Evolutionary conservation across 805 yeast species (phyloP), one percentile per base, ranked within the genome.

Genomic region (Hyphopichia homilentoma): DNA sequence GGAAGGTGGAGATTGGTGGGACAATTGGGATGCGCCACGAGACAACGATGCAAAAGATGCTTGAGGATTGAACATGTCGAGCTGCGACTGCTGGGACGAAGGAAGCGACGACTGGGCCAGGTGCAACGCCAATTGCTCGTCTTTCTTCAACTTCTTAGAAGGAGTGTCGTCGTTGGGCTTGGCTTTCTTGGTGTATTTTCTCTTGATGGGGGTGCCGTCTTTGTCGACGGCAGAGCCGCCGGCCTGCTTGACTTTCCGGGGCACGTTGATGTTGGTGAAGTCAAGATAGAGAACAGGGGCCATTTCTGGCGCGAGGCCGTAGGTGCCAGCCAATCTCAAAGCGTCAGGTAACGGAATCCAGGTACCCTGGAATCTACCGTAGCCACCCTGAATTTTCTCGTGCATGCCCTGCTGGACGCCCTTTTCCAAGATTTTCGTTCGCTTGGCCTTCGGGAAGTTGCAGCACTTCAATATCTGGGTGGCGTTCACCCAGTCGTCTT

Each of bases 401-500:
- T 89, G 97, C 13, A 69, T 61, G 4, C 95, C 95, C 25, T 73
- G 75, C 52, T 90, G 96, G n/a, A 90, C 95, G 42, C 89, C 96
- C 48, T 83, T 79, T 54, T 89, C 97, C 46, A 89, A 70, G 40
- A 89, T 87, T 47, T 95, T 81, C 13, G 97, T 89, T 44, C 97
- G 67, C 56, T 84, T 87, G 1, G 97, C 96, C 59, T 89, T 89
- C 39, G 96, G 95, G 56, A 88, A 88, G 53, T 84, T 81, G 29
- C 97, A 96, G 26, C 90, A 89, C 57, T 90, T 90, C 40, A 90
- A 68, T 29, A 90, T 86, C 55, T 90, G 97, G 16, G 97, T 90
- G 8, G 97, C 97, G 59, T 90, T 90, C 38, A 93, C 87, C 97
- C 97, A 93, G 46, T 89, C 84, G 55, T 93, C 98, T 30, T 74